Evolutionary conservation across 2,329 filamentous ascomycete species (phyloP), one percentile per base, ranked within the genome.

Genomic region (Botryotinia calthae): DNA sequence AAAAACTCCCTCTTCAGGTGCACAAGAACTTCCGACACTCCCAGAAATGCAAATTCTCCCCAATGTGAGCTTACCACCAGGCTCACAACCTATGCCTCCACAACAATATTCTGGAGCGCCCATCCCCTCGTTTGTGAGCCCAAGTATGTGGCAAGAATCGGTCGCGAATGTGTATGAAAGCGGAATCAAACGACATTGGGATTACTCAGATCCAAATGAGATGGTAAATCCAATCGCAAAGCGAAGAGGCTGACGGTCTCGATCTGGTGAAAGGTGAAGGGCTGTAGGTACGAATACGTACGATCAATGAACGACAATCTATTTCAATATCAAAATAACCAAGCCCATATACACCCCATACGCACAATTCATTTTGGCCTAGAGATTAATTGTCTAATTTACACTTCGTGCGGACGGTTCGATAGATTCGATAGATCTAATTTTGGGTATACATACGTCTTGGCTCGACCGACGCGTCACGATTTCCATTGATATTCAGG

Each of bases 111-210:
- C 87, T 44, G 83, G 85, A 42, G 84, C 86, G 12, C 83, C 87
- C 3, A 84, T 88, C 67, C 84, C 86, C 72, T 85, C 84, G 42
- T 92, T 91, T 79, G 87, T 92, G 75, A 92, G 89, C 16, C 89
- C 90, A 6, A 89, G 88, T 73, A 92, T 92, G 90, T 92, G 90
- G 90, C 90, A 91, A 79, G 89, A 92, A 79, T 90, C 88, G 20
- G 90, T 92, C 71, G 89, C 89, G 20, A 90, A 87, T 76, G 89
- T 91, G 8, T 91, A 91, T 80, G 88, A 91, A 77, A 87, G 88
- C 61, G 89, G 88, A 6, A 80, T 91, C 65, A 91, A 91, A 81
- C 84, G 89, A 66, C 80, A 84, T 63, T 91, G 89, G 89, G 88
- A 89, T 51, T 81, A 79, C 70, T 77, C 80, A 58, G 79, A 80